Percentiles rank a stretch among this genome's conserved stretches.
phyloP scores from a whole-genome alignment of 148 eudicot genomes.

The Heliamphora exappendiculata region DNA sequence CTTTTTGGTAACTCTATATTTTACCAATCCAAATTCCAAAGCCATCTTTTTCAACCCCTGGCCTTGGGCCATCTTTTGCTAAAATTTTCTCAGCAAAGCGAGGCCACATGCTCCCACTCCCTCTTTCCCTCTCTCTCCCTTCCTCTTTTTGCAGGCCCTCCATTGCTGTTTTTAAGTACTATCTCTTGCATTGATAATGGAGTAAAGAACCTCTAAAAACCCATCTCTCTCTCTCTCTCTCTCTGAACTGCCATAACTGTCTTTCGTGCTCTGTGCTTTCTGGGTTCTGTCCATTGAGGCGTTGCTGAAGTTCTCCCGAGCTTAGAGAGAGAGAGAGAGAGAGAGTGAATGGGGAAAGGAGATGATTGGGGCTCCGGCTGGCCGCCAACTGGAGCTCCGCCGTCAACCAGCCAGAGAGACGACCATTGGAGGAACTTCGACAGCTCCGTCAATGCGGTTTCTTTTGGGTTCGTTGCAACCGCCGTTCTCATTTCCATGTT shows the following conservation, averaged over 20 bases:
- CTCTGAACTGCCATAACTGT: neutral
- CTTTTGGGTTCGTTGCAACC: constrained; percentile 44
- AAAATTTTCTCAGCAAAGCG: constrained; percentile 11
- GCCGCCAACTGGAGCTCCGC: constrained; percentile 23
- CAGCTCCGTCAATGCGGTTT: constrained; percentile 34
- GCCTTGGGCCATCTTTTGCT: constrained; percentile 4
- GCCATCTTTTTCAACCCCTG: constrained; percentile 6
- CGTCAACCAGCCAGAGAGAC: constrained; percentile 20
- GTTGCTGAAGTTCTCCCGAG: neutral
- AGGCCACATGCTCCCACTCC: constrained; percentile 13
- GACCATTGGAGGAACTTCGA: constrained; percentile 38
- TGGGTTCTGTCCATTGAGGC: neutral
- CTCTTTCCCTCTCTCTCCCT: neutral
- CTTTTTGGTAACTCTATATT: too few species aligned
- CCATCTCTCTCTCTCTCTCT: neutral
- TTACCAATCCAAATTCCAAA: constrained; percentile 7
- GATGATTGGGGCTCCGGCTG: constrained; percentile 19
- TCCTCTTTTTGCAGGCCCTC: constrained; percentile 1
- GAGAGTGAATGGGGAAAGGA: constrained; percentile 13
- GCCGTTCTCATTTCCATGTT: constrained; percentile 44
- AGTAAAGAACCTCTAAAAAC: neutral
- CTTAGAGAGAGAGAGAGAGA: neutral
- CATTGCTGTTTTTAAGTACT: neutral
- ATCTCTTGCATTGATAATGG: neutral
- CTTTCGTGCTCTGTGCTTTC: neutral